A percentile compares a stretch with the other conserved stretches of the same genome.
Conservation (phyloP, 768 basidiomycete species). For the Mycena olivaceomarginata region DNA sequence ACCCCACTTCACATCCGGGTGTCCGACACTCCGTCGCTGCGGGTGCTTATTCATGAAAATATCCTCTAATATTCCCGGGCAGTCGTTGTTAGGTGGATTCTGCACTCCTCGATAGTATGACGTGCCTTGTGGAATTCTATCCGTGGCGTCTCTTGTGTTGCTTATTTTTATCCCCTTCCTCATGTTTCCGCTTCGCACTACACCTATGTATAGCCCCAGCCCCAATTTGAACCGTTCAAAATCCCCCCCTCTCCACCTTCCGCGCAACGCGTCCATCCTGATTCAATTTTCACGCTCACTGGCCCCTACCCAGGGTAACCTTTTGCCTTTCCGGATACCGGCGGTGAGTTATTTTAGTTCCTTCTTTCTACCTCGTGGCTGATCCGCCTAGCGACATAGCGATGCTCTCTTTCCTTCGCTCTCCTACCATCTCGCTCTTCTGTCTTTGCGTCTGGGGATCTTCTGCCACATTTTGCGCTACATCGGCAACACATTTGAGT, state of each 20-base stretch:
- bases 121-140: constrained; percentile 9
- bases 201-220: constrained; percentile 6
- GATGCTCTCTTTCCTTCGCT: too few species aligned
- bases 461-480: too few species aligned
- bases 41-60: constrained; percentile 7
- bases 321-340: constrained; percentile 8
- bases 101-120: not conserved
- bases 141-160: constrained; percentile 6
- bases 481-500: too few species aligned
- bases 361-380: constrained; percentile 1
- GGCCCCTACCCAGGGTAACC: not conserved
- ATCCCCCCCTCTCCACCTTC: not conserved
- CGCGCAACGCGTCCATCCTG: constrained; percentile 4
- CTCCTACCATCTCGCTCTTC: too few species aligned
- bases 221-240: constrained; percentile 5
- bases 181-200: constrained; percentile 7
- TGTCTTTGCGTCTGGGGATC: too few species aligned
- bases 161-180: constrained; percentile 7
- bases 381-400: not conserved
- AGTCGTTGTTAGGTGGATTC: constrained; percentile 7
- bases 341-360: constrained; percentile 6
- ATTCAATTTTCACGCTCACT: constrained; percentile 4
- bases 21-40: constrained; percentile 5
- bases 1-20: constrained; percentile 4
- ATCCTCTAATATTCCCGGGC: not conserved